Evolutionary conservation across 1,284 basidiomycete species (phyloP).

Genomic region (Ceratobasidium papillatum): DNA sequence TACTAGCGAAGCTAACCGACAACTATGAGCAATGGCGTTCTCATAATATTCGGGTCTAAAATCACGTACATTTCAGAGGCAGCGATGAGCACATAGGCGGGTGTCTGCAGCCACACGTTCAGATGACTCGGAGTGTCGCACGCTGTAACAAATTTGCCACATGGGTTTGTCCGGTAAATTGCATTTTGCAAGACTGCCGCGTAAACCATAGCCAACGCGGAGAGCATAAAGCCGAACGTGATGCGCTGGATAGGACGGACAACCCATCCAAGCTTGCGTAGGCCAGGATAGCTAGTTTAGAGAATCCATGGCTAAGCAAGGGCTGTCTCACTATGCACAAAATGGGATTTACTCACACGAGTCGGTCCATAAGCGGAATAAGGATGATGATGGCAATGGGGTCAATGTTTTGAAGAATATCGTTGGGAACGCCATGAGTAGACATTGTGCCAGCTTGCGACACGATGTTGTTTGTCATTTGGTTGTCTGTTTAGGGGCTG

Average conservation of each 20-base stretch:
- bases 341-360: slow-evolving; percentile 21
- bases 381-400: slow-evolving; percentile 33
- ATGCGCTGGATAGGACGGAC: slow-evolving; percentile 81
- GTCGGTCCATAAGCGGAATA: slow-evolving; percentile 30
- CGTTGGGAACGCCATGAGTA: slow-evolving; percentile 34
- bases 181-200: slow-evolving; percentile 72
- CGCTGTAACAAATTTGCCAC: slow-evolving; percentile 64
- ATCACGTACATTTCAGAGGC: slow-evolving; percentile 23
- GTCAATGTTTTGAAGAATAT: slow-evolving; percentile 27
- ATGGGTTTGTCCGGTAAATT: slow-evolving; percentile 76
- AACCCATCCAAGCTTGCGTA: slow-evolving; percentile 69
- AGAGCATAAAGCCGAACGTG: slow-evolving; percentile 61
- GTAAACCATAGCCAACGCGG: slow-evolving; percentile 65
- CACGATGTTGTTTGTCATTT: slow-evolving; percentile 38
- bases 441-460: slow-evolving; percentile 33
- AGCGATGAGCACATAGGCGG: slow-evolving; percentile 50
- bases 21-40: slow-evolving; percentile 51
- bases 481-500: slow-evolving; percentile 4
- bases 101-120: slow-evolving; percentile 77
- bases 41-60: not conserved
- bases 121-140: slow-evolving; percentile 62
- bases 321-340: no score
- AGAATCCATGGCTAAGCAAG: no score
- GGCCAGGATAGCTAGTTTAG: slow-evolving; percentile 65
- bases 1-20: slow-evolving; percentile 77